phyloP scores from a whole-genome alignment of 23 red algal genomes.

The Gracilaria caudata region DNA sequence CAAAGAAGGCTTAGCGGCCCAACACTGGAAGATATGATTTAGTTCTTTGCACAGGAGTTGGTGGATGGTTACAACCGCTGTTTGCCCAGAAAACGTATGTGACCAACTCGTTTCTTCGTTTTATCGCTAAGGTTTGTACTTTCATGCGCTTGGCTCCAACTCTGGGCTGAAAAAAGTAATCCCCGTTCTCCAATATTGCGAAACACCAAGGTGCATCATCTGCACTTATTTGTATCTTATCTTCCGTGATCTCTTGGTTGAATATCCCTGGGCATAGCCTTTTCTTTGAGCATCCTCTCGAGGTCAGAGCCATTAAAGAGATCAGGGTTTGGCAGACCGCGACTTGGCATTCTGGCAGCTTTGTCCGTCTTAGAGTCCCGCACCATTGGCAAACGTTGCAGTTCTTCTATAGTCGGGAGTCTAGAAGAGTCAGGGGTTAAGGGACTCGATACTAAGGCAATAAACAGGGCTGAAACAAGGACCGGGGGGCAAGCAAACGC shows the following conservation, averaged over 20 bases:
- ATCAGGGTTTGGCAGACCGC: neutral
- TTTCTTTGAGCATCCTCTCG: constrained; percentile 19
- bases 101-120: too few relatives aligned
- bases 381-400: neutral
- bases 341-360: neutral
- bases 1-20: too few relatives aligned
- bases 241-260: constrained; percentile 18
- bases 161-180: too few relatives aligned
- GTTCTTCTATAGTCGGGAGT: neutral
- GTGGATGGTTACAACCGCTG: too few relatives aligned
- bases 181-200: too few relatives aligned
- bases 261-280: constrained; percentile 16
- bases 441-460: neutral
- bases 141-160: too few relatives aligned
- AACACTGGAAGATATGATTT: too few relatives aligned
- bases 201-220: too few relatives aligned
- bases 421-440: neutral
- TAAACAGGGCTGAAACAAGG: neutral
- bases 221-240: neutral
- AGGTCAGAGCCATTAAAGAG: neutral
- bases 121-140: too few relatives aligned
- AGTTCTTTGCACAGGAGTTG: too few relatives aligned
- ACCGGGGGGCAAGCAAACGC: neutral
- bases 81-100: too few relatives aligned
- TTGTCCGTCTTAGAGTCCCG: neutral